These are phyloP conservation scores for Haplosporangium sp. DNA, from an alignment of 371 early-diverging fungal species.

Conservation along the genomic window DNA sequence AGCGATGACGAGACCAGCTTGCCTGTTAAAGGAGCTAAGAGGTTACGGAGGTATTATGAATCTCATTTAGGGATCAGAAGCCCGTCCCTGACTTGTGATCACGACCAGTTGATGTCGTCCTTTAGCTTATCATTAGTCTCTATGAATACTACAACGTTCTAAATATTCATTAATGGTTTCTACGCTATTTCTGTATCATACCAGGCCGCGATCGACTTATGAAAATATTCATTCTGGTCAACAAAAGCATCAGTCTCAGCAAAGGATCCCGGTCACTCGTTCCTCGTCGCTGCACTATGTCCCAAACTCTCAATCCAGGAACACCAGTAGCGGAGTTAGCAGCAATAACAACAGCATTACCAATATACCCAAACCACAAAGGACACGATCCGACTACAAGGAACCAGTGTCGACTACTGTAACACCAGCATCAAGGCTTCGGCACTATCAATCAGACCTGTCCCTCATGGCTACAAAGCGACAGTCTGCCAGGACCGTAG, in stretches of 20 bases:
- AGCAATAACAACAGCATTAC: background rate
- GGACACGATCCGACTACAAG: constrained; percentile 13
- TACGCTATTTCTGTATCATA: background rate
- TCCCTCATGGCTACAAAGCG: constrained; percentile 3
- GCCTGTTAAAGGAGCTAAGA: constrained; percentile 2
- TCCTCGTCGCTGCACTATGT: constrained; percentile 25
- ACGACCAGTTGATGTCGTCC: background rate
- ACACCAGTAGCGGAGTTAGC: too few relatives aligned
- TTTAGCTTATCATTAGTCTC: background rate
- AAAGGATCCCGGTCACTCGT: constrained; percentile 17
- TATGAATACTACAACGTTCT: background rate
- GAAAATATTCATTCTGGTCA: constrained; percentile 9
- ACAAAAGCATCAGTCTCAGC: constrained; percentile 17
- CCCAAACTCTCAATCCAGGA: constrained; percentile 7
- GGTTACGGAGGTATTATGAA: constrained; percentile 31
- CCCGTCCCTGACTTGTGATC: background rate
- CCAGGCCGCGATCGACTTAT: constrained; percentile 32
- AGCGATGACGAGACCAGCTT: constrained; percentile 44
- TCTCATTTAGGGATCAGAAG: too few relatives aligned
- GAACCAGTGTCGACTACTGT: background rate
- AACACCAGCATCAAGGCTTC: constrained; percentile 2
- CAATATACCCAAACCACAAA: constrained; percentile 34
- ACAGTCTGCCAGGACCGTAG: background rate
- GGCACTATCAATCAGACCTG: constrained; percentile 22
- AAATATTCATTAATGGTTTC: background rate